Evolutionary conservation across 1,284 basidiomycete genomes (phyloP), one percentile per base, ranked within the genome.

Genomic region (Cutaneotrichosporon dermatis): DNA sequence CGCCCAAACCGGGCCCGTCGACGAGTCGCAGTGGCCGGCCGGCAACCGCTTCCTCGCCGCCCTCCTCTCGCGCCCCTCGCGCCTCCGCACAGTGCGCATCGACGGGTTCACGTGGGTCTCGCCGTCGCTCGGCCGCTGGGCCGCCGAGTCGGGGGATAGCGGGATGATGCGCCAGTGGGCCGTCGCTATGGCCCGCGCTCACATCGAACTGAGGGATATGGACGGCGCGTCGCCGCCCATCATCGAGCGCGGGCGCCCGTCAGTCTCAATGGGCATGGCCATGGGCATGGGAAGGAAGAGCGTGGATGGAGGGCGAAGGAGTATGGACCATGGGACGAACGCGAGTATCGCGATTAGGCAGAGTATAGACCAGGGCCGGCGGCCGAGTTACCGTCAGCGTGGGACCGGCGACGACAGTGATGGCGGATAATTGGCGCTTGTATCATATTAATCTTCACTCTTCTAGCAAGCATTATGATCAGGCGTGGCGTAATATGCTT

Each of bases 61-160:
- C 1, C 54, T 73, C 6, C 36, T 44, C 13, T 40, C 13, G 2
- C 48, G 33, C 44, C 60, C 10, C 62, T 63, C 10, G 16, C 49
- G 36, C 7, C 58, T 51, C 49, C 70, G 33, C 44, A 48, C 49
- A 1, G 42, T 78, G 13, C 62, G 59, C 44, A 58, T 76, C 13
- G 72, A 76, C 58, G 70, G 72, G 2, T 76, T 74, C 60, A 69
- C 58, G 37, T 78, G 74, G 74, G 69, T 76, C 3, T 67, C 64
- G 4, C 61, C 67, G 3, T 60, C 66, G 40, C 57, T 76, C 7
- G 72, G 71, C 0, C 64, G 63, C 40, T 66, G 66, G n/a, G 73
- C 74, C 0, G 62, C 72, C 43, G 58, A 70, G 41, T 62, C 71
- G 12, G 76, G 76, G 8, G 67, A 69, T 53, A 66, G 59, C 25